Percentiles rank a stretch among this genome's conserved stretches.
These are phyloP conservation scores for Skeletonema costatum DNA, from an alignment of 108 stramenopile genomes.

Conservation along the genomic window DNA sequence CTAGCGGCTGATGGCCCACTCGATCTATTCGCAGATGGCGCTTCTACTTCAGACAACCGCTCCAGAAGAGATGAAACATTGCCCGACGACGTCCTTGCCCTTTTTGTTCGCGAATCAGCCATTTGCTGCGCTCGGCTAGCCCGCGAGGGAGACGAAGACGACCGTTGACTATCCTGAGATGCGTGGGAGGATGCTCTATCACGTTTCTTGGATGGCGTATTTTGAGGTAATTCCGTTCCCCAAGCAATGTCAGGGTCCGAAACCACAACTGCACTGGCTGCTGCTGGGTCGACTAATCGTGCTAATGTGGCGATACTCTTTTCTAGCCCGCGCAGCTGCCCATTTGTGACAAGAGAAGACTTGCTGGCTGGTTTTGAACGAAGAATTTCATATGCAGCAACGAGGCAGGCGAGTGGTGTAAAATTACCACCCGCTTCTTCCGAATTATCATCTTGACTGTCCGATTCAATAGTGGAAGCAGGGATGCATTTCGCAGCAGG, in stretches of 20 bases:
- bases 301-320: conserved; percentile 32
- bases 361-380: conserved; percentile 13
- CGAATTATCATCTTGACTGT: background rate
- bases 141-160: conserved; percentile 1
- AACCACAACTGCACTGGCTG: conserved; percentile 32
- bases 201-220: conserved; percentile 11
- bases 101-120: conserved; percentile 5
- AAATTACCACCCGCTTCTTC: conserved; percentile 2
- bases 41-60: conserved; percentile 14
- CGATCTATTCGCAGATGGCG: background rate
- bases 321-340: conserved; percentile 11
- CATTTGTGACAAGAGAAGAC: conserved; percentile 9
- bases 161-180: conserved; percentile 26
- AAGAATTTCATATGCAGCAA: conserved; percentile 44
- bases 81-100: conserved; percentile 3
- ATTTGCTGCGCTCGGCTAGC: background rate
- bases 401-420: conserved; percentile 45
- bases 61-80: conserved; percentile 28
- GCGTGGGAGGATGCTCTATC: conserved; percentile 18
- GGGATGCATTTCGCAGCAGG: conserved; percentile 43
- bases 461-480: background rate
- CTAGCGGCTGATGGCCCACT: conserved; percentile 2
- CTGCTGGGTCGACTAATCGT: conserved; percentile 40
- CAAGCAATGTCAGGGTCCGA: conserved; percentile 26
- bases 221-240: conserved; percentile 4